Evolutionary conservation across 768 basidiomycete genomes (phyloP).

Genomic region (Trametes cinnabarina): DNA sequence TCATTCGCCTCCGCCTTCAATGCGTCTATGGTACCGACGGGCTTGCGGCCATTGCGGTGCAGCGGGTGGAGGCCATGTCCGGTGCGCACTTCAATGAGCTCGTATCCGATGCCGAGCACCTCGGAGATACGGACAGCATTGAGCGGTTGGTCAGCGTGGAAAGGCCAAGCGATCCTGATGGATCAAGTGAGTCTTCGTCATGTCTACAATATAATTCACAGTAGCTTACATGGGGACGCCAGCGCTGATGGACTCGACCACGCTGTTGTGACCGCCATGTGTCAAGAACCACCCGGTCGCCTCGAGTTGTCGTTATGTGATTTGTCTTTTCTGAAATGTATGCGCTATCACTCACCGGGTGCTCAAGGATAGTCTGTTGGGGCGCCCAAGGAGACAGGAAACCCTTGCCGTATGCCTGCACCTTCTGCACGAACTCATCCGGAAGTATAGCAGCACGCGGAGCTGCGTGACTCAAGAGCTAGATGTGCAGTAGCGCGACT

Average conservation of each 20-base stretch:
- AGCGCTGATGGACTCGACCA: conserved; percentile 1
- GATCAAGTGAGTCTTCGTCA: neutral
- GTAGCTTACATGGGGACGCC: conserved; percentile 6
- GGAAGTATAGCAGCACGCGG: conserved; percentile 5
- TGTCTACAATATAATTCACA: neutral
- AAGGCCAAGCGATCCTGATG: conserved; percentile 6
- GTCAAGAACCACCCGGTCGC: conserved; percentile 10
- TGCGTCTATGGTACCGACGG: conserved; percentile 18
- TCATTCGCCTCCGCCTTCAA: conserved; percentile 9
- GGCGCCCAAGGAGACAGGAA: conserved; percentile 12
- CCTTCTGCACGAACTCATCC: conserved; percentile 9
- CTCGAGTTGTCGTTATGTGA: no score
- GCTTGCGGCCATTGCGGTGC: conserved; percentile 15
- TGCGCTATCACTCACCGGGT: neutral
- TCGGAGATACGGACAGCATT: conserved; percentile 9
- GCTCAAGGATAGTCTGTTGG: conserved; percentile 13
- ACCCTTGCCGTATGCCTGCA: conserved; percentile 5
- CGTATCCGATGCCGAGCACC: neutral
- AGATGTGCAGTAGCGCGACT: no score
- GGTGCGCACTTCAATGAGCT: conserved; percentile 10
- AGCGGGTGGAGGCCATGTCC: conserved; percentile 13
- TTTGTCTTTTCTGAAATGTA: no score
- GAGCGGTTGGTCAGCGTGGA: conserved; percentile 6
- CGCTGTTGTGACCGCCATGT: conserved; percentile 11
- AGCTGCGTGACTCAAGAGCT: conserved; percentile 18